These are phyloP conservation scores for Porcisia deanei DNA, from an alignment of 208 protist species.

Conservation along the genomic window DNA sequence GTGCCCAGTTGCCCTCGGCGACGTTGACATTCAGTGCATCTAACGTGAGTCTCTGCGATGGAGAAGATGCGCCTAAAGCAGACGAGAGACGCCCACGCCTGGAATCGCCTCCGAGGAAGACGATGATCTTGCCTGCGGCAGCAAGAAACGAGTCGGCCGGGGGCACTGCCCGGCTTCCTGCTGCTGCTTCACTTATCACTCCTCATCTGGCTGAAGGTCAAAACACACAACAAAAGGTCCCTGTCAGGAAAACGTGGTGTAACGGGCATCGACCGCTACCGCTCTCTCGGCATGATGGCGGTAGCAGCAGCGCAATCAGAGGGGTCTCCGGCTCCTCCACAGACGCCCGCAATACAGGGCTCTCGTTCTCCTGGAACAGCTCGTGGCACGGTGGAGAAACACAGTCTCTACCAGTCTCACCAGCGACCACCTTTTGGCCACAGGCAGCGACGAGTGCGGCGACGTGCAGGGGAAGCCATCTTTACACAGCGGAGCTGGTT, in stretches of 20 bases:
- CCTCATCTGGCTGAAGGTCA: not conserved
- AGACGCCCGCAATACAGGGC: not conserved
- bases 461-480: conserved; percentile 12
- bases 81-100: not conserved
- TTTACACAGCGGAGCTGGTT: conserved; percentile 34
- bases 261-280: not conserved
- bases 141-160: too few relatives aligned
- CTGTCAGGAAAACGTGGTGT: not conserved
- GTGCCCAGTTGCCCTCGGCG: not conserved
- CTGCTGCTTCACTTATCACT: not conserved
- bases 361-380: not conserved
- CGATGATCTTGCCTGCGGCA: not conserved
- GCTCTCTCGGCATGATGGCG: not conserved
- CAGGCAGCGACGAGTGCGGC: not conserved
- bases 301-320: not conserved
- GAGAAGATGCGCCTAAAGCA: too few relatives aligned
- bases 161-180: too few relatives aligned
- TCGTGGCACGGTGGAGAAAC: not conserved
- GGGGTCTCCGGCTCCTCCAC: not conserved
- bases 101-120: not conserved
- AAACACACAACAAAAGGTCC: not conserved
- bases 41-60: not conserved
- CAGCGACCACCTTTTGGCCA: too few relatives aligned
- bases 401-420: not conserved
- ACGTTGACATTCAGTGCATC: too few relatives aligned